Conservation (phyloP, 225 moss, liverwort and hornwort species). For the Rhytidiadelphus loreus region DNA sequence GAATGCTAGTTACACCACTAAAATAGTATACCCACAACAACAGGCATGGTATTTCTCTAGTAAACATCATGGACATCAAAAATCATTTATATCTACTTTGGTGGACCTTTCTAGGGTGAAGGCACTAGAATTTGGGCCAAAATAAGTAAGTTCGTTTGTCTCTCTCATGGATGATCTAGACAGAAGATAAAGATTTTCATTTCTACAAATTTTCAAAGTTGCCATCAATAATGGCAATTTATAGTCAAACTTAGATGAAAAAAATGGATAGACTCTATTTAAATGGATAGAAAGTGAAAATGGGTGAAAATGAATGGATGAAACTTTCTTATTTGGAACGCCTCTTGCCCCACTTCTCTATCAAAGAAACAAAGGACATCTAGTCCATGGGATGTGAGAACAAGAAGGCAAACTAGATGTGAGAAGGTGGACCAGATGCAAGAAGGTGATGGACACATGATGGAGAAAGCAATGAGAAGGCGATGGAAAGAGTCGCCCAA, state of each 20-base stretch:
- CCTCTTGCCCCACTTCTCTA: no score
- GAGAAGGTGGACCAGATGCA: no score
- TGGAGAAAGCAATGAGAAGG: no score
- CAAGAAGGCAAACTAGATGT: no score
- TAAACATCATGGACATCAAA: not conserved
- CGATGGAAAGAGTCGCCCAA: no score
- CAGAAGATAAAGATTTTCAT: not conserved
- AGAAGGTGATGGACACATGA: no score
- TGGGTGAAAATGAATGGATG: not conserved
- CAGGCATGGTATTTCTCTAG: not conserved
- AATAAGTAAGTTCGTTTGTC: not conserved
- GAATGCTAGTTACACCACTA: not conserved
- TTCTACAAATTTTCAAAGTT: not conserved
- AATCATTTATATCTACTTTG: not conserved
- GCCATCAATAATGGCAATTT: not conserved
- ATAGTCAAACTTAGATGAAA: not conserved
- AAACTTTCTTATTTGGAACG: not conserved
- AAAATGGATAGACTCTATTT: fast-evolving
- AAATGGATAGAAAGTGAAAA: not conserved
- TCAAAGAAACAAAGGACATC: no score
- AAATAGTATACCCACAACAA: fast-evolving
- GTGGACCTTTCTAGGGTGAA: not conserved
- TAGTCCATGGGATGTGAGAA: no score
- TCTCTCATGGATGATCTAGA: not conserved
- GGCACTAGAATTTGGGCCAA: fast-evolving